Base-by-base conservation (phyloP, 1,139 yeast species). In the Blastobotrys serpentis region DNA sequence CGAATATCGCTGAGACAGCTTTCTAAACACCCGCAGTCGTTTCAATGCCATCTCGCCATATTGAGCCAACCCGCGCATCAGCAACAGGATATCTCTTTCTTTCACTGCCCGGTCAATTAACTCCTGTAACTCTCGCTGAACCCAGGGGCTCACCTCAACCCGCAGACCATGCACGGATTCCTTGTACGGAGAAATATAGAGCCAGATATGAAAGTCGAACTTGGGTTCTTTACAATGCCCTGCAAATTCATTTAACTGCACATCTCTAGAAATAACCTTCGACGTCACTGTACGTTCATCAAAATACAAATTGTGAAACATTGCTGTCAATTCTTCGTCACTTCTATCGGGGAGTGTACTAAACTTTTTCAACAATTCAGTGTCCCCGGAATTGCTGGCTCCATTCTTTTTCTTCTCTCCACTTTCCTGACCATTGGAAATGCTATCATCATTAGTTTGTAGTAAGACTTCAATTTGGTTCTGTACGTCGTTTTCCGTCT, bases 61-160 rank as follows among this genome's bases (percentile, higher is more conserved):
- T 42, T 54, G 55, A 6, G 60, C 52, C 25, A 60, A 37, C 2
- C 62, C 64, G 34, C 52, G 49, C 50, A 60, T 51, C 11, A 55
- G 54, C 22, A 45, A 46, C 22, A 52, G 50, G 8, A 60, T 48
- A 40, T 60, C 56, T 8, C 39, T 39, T 11, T 51, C 44, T 11
- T 32, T 22, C 18, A 48, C 44, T 37, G 54, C 47, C 4, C 42
- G 25, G 13, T 33, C 22, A 11, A 60, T 36, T 44, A 57, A 53
- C 4, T 40, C 41, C n/a, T 50, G 50, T 10, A 60, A 54, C 34
- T 58, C 62, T 1, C 46, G 34, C 10, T 37, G 29, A 16, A 53
- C 51, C 55, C 60, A 56, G 1, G 60, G 57, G 8, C 56, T 50
- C 19, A 52, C 43, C 1, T 25, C 44, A n/a, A 58, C 36, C 1